Evolutionary conservation across 305 asterid species (phyloP).

Genomic region (Ilex paraguariensis): DNA sequence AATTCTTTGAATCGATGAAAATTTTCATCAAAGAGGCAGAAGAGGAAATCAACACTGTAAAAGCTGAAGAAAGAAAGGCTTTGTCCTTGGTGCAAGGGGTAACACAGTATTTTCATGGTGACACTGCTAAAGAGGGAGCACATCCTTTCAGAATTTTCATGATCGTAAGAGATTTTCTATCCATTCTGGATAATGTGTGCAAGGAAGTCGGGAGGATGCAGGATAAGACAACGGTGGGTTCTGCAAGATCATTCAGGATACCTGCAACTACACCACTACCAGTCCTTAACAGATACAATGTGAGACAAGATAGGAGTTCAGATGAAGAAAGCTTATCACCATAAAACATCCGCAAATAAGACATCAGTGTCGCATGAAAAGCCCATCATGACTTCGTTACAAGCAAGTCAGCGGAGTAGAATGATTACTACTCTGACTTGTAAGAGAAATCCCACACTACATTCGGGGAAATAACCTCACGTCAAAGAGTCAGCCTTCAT

Average conservation of each 20-base stretch:
- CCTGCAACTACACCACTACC: conserved; percentile 58
- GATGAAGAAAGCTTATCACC: conserved; percentile 37
- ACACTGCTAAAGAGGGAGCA: conserved; percentile 86
- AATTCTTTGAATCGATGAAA: conserved; percentile 64
- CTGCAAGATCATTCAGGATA: conserved; percentile 73
- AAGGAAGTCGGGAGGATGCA: conserved; percentile 81
- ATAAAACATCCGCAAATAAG: conserved; percentile 3
- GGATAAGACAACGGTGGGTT: conserved; percentile 53
- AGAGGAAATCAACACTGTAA: conserved; percentile 48
- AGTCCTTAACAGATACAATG: conserved; percentile 56
- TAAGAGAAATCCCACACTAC: too few species aligned
- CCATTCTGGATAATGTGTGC: conserved; percentile 73
- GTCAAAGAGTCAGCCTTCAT: too few species aligned
- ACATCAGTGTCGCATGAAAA: neutral
- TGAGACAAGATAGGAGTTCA: conserved; percentile 26
- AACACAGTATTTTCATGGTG: conserved; percentile 90
- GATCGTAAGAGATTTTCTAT: conserved; percentile 80
- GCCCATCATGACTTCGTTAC: neutral
- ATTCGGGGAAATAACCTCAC: too few species aligned
- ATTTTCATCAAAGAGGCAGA: conserved; percentile 60
- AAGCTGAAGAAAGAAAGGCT: conserved; percentile 58
- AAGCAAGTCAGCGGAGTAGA: neutral
- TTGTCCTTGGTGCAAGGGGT: conserved; percentile 66
- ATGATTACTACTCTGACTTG: too few species aligned
- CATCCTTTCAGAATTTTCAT: conserved; percentile 86